phyloP scores from a whole-genome alignment of 2,329 filamentous ascomycete species.

The Monosporascus sp. region DNA sequence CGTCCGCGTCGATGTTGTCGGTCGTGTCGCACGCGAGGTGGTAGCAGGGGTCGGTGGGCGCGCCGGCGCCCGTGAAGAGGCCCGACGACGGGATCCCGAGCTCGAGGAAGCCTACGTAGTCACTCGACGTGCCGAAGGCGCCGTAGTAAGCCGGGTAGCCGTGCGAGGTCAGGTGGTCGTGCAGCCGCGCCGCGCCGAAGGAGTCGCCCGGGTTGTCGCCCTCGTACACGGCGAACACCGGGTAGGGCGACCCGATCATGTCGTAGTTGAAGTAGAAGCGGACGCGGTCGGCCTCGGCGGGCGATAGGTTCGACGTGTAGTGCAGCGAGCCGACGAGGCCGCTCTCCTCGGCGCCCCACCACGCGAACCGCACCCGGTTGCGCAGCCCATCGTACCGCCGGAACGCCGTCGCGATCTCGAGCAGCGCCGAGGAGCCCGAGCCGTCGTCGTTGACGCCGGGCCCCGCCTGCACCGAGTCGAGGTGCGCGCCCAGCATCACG shows the following conservation, averaged over 20 bases:
- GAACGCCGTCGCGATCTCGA: constrained; percentile 33
- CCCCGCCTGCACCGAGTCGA: constrained; percentile 34
- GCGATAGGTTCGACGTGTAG: constrained; percentile 31
- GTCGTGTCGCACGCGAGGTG: constrained; percentile 35
- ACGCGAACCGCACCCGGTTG: constrained; percentile 39
- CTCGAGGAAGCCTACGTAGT: constrained; percentile 35
- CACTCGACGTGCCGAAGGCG: constrained; percentile 31
- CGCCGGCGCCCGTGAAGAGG: constrained; percentile 35
- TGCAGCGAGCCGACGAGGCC: constrained; percentile 39
- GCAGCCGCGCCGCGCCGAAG: constrained; percentile 28
- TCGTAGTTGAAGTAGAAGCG: constrained; percentile 66
- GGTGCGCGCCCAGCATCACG: constrained; percentile 36
- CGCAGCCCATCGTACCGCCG: constrained; percentile 28
- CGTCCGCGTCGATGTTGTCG: constrained; percentile 35
- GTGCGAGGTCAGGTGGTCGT: constrained; percentile 29
- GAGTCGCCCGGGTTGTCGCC: constrained; percentile 30
- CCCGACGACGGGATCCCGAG: constrained; percentile 35
- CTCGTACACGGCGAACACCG: constrained; percentile 33
- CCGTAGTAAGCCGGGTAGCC: constrained; percentile 28
- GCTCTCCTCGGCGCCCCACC: constrained; percentile 39
- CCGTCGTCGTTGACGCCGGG: constrained; percentile 38
- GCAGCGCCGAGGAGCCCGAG: constrained; percentile 30
- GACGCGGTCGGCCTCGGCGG: constrained; percentile 46
- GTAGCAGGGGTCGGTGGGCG: constrained; percentile 31
- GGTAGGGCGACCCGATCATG: constrained; percentile 54